Conservation (phyloP, 2,329 filamentous ascomycete species). For the Paraphoma chrysanthemicola region DNA sequence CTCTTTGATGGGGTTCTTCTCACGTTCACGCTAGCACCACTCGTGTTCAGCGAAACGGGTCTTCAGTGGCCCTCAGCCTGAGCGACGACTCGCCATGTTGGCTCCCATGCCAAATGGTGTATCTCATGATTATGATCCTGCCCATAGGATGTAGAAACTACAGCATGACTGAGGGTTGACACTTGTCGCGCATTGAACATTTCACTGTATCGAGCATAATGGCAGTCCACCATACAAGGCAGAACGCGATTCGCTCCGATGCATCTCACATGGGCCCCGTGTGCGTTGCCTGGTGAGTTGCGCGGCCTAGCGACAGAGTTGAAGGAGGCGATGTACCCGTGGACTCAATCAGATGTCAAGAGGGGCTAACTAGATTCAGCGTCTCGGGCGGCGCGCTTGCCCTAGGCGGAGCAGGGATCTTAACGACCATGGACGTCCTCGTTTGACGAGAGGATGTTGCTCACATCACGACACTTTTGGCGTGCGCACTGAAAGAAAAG, state of each 20-base stretch:
- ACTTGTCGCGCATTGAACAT: not conserved
- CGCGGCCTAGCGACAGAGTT: conserved; percentile 23
- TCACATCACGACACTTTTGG: conserved; percentile 15
- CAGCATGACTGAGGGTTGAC: not conserved
- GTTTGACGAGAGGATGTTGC: conserved; percentile 8
- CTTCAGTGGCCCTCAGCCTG: conserved; percentile 12
- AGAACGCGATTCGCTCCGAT: not conserved
- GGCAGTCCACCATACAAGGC: not conserved
- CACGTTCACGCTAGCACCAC: conserved; percentile 13
- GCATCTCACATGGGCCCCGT: not conserved
- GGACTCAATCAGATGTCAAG: conserved; percentile 5
- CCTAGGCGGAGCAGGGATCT: conserved; percentile 5
- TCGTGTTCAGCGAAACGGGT: conserved; percentile 14
- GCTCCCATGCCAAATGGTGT: not conserved
- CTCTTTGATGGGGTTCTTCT: not conserved
- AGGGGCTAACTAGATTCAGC: conserved; percentile 23
- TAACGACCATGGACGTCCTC: conserved; percentile 16
- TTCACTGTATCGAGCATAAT: not conserved
- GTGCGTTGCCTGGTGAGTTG: conserved; percentile 10
- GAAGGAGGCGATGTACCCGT: conserved; percentile 30
- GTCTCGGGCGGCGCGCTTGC: conserved; percentile 1
- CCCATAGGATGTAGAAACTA: too few relatives aligned
- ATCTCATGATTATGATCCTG: too few relatives aligned
- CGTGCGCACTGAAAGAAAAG: conserved; percentile 3
- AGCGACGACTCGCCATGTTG: not conserved